Evolutionary conservation across 441 rosid species (phyloP).

Genomic region (Metrosideros polymorpha): DNA sequence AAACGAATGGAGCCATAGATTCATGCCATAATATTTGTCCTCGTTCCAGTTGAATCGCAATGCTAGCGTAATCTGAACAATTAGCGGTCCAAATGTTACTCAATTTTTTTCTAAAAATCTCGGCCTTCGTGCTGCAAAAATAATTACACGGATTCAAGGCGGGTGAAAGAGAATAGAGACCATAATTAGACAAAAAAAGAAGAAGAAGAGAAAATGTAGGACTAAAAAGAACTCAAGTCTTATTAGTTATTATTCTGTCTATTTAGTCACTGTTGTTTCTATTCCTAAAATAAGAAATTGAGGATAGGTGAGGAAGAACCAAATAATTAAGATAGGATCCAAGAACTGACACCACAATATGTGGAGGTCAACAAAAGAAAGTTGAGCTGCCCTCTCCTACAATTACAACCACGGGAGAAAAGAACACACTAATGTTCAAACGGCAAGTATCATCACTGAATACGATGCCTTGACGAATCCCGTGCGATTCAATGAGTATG

Average conservation of each 20-base stretch:
- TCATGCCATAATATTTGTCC: not conserved
- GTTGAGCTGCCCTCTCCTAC: not conserved
- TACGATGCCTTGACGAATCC: not conserved
- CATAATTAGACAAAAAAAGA: not conserved
- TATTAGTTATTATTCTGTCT: no score
- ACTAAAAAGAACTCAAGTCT: no score
- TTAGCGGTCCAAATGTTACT: not conserved
- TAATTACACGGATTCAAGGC: not conserved
- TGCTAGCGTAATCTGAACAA: fast-evolving
- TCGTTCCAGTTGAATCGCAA: not conserved
- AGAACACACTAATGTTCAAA: not conserved
- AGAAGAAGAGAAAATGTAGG: not conserved
- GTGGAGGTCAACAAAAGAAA: not conserved
- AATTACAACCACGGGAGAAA: not conserved
- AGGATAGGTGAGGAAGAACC: not conserved
- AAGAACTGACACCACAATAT: not conserved
- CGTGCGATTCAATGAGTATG: not conserved
- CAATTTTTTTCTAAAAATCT: not conserved
- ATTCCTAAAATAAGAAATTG: not conserved
- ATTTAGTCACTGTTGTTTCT: no score
- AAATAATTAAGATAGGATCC: no score
- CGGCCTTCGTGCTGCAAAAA: not conserved
- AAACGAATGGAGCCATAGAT: no score
- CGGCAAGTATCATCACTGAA: not conserved
- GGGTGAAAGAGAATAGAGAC: not conserved